Evolutionary conservation across 441 rosid species (phyloP).

Genomic region (Gossypium schwendimanii): DNA sequence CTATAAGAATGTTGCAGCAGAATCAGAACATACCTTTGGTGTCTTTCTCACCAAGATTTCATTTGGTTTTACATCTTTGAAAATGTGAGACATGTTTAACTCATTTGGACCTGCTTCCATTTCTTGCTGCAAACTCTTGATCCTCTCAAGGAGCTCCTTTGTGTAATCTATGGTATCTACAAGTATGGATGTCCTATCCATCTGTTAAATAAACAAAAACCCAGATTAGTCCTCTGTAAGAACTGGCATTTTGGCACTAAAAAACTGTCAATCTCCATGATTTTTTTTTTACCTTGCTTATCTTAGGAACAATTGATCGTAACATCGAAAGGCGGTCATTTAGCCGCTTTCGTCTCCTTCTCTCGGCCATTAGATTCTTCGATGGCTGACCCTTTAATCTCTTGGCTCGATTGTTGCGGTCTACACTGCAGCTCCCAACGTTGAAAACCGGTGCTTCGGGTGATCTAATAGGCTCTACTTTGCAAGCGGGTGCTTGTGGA

Average conservation of each 20-base stretch:
- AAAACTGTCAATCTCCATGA: not conserved
- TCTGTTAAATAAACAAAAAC: constrained; percentile 24
- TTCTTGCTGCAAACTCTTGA: constrained; percentile 48
- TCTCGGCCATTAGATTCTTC: constrained; percentile 62
- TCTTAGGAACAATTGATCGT: constrained; percentile 73
- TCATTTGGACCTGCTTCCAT: constrained; percentile 32
- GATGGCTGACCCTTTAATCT: constrained; percentile 59
- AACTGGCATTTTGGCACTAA: not conserved
- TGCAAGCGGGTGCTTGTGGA: constrained; percentile 25
- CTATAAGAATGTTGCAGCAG: not conserved
- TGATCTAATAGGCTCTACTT: constrained; percentile 34
- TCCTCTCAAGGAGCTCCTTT: constrained; percentile 60
- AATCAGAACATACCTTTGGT: constrained; percentile 55
- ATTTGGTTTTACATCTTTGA: constrained; percentile 49
- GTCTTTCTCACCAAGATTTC: constrained; percentile 66
- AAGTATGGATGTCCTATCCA: constrained; percentile 74
- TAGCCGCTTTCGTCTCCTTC: constrained; percentile 62
- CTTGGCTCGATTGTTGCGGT: constrained; percentile 23
- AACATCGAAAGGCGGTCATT: constrained; percentile 75
- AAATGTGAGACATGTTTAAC: constrained; percentile 32
- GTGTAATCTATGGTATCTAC: constrained; percentile 71
- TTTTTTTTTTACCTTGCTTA: constrained; percentile 54
- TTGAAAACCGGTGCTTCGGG: constrained; percentile 26
- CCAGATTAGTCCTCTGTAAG: not conserved
- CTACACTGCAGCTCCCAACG: constrained; percentile 16